These are phyloP conservation scores for Rhododendron henanense DNA, from an alignment of 148 eudicot species.

Conservation along the genomic window DNA sequence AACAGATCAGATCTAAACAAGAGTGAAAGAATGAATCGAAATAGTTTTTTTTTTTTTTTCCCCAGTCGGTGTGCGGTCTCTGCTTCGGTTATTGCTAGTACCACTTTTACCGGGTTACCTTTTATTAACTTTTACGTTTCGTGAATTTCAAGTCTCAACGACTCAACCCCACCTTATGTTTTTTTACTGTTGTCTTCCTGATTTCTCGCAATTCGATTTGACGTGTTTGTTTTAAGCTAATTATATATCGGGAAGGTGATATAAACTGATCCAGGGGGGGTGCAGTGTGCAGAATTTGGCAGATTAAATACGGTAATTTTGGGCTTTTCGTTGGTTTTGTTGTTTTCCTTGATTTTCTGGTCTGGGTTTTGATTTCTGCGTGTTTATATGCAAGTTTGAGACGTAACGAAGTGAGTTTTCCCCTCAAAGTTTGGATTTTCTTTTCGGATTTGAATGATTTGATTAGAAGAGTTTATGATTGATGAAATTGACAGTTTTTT, in stretches of 20 bases:
- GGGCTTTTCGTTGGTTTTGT: slow-evolving; percentile 6
- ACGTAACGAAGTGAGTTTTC: background rate
- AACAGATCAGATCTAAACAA: background rate
- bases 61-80: background rate
- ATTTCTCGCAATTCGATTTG: slow-evolving; percentile 11
- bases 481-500: slow-evolving; percentile 3
- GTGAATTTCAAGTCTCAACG: slow-evolving; percentile 25
- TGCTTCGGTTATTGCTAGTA: background rate
- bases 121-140: slow-evolving; percentile 18
- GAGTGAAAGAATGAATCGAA: background rate
- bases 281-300: slow-evolving; percentile 8
- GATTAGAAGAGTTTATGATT: background rate
- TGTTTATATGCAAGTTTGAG: background rate
- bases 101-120: background rate
- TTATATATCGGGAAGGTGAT: background rate
- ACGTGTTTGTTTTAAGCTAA: background rate
- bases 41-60: background rate
- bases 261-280: slow-evolving; percentile 2
- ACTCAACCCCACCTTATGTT: background rate
- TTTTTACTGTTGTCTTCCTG: background rate
- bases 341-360: slow-evolving; percentile 4
- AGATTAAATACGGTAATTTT: background rate
- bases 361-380: background rate
- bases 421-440: no score
- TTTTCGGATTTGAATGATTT: background rate